Percentiles rank a stretch among this genome's conserved stretches.
Conservation (phyloP, 176 grass and related monocot genomes). For the Raddia guianensis region DNA sequence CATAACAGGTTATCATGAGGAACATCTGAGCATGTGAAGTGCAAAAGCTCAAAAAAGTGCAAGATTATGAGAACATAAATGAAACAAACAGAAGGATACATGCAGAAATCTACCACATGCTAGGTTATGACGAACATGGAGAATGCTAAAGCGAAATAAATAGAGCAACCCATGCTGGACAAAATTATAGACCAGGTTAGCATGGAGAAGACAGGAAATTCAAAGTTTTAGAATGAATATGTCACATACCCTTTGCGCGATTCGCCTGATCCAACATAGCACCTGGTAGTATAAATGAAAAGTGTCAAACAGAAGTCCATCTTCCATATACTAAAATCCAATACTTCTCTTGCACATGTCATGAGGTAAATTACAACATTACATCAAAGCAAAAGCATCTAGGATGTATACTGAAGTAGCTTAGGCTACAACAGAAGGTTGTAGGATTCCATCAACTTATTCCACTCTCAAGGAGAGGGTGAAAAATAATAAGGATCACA, state of each 20-base stretch:
- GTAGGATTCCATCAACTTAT: not conserved
- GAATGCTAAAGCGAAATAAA: slow-evolving; percentile 19
- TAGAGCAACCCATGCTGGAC: slow-evolving; percentile 1
- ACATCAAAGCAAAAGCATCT: slow-evolving; percentile 30
- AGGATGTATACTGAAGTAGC: slow-evolving; percentile 24
- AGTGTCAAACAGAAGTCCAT: slow-evolving; percentile 12
- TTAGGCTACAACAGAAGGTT: slow-evolving; percentile 26
- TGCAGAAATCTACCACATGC: not conserved
- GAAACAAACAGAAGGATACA: slow-evolving; percentile 1
- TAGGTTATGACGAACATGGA: not conserved
- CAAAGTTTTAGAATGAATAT: slow-evolving; percentile 4
- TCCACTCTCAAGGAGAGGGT: not conserved
- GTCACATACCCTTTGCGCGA: slow-evolving; percentile 80
- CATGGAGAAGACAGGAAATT: not conserved
- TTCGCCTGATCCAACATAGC: slow-evolving; percentile 90
- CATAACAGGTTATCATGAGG: not conserved
- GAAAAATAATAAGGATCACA: slow-evolving; percentile 4
- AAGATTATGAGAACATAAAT: not conserved
- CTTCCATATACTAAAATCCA: not conserved
- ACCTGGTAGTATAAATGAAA: slow-evolving; percentile 39
- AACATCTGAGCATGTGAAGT: not conserved
- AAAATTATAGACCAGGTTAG: not conserved
- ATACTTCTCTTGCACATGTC: not conserved
- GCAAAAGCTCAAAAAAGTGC: not conserved
- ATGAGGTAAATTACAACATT: slow-evolving; percentile 23